Conservation (phyloP, 768 basidiomycete species). For the Serendipita vermifera region DNA sequence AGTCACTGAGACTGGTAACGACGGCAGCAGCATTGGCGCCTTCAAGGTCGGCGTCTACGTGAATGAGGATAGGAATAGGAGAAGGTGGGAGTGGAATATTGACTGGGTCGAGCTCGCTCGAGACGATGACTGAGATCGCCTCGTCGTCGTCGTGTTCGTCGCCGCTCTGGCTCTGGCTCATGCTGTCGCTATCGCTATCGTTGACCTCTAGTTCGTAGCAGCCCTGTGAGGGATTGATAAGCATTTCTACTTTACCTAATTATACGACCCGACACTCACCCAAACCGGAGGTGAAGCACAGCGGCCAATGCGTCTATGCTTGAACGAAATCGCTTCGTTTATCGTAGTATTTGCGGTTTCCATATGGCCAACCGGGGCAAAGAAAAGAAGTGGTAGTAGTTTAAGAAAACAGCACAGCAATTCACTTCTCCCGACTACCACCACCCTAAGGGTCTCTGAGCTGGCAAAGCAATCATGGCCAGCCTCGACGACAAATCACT, state of each 20-base stretch:
- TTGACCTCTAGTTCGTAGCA: background rate
- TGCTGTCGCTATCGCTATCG: background rate
- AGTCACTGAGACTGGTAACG: slow-evolving; percentile 6
- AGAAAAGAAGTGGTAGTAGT: too few species aligned
- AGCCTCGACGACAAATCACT: slow-evolving; percentile 12
- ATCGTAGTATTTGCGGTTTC: too few species aligned
- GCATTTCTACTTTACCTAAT: too few species aligned
- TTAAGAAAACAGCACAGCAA: too few species aligned
- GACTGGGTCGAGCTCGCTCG: background rate
- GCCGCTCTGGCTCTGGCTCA: background rate
- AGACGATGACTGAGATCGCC: background rate
- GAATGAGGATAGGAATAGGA: background rate
- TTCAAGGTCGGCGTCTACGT: background rate
- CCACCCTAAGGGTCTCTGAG: slow-evolving; percentile 7
- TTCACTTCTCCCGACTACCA: too few species aligned
- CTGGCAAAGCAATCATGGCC: slow-evolving; percentile 1
- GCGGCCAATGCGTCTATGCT: background rate
- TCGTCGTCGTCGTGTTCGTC: background rate
- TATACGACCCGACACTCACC: background rate
- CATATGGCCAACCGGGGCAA: too few species aligned
- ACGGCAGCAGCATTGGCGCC: too few species aligned
- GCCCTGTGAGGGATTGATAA: background rate
- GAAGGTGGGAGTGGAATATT: slow-evolving; percentile 8
- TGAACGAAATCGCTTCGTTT: slow-evolving; percentile 2
- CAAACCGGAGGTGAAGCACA: slow-evolving; percentile 3